phyloP scores from a whole-genome alignment of 768 basidiomycete species.

The Macrolepiota albuminosa region DNA sequence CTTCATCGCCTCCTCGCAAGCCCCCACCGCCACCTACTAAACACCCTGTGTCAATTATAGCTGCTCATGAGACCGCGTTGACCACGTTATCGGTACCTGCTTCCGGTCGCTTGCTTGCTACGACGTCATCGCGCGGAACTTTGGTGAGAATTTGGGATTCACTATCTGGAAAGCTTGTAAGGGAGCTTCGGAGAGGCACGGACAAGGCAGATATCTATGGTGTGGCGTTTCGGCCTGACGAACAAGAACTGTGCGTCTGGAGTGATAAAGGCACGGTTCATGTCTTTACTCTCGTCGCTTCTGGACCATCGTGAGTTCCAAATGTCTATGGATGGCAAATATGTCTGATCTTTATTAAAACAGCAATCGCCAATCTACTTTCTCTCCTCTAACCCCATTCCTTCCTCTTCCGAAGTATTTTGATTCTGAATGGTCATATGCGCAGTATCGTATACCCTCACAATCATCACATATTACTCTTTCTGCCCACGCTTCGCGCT shows the following conservation, averaged over 20 bases:
- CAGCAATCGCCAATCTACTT: slow-evolving; percentile 81
- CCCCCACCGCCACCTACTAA: slow-evolving; percentile 54
- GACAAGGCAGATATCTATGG: slow-evolving; percentile 93
- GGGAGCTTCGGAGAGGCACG: slow-evolving; percentile 80
- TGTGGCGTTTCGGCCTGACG: slow-evolving; percentile 82
- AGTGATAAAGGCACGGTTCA: slow-evolving; percentile 96
- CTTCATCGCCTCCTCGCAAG: slow-evolving; percentile 45
- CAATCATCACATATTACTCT: slow-evolving; percentile 81
- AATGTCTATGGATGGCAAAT: background rate
- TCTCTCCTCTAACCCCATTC: slow-evolving; percentile 76
- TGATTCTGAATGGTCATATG: slow-evolving; percentile 95
- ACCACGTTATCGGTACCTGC: slow-evolving; percentile 73
- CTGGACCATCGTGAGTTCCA: slow-evolving; percentile 56
- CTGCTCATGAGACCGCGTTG: slow-evolving; percentile 76
- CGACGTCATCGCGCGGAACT: slow-evolving; percentile 80
- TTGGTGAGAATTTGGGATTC: slow-evolving; percentile 87
- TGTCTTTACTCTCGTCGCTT: slow-evolving; percentile 69
- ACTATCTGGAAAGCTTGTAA: slow-evolving; percentile 61
- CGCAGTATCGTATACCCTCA: slow-evolving; percentile 84
- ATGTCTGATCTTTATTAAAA: background rate
- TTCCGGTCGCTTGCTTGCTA: slow-evolving; percentile 77
- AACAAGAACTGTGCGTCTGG: slow-evolving; percentile 85
- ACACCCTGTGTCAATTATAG: slow-evolving; percentile 74
- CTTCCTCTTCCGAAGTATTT: slow-evolving; percentile 87
- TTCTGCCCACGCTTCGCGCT: slow-evolving; percentile 51